A percentile compares a stretch with the other conserved stretches of the same genome.
phyloP scores from a whole-genome alignment of 129 eudicot genomes.

The Artemisia annua region DNA sequence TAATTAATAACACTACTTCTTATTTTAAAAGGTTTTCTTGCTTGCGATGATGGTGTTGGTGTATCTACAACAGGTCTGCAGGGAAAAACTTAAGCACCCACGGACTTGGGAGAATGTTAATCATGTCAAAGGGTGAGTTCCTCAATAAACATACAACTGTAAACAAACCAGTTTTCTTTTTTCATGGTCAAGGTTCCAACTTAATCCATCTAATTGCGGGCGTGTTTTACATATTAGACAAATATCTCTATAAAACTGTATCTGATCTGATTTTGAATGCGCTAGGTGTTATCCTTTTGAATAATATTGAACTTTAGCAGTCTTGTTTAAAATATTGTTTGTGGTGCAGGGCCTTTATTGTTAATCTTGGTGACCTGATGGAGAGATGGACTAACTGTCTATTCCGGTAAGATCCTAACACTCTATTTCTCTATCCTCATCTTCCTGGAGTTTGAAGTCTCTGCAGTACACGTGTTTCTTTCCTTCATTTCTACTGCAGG shows the following conservation, averaged over 20 bases:
- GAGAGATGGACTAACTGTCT: slow-evolving; percentile 82
- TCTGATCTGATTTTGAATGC: no score
- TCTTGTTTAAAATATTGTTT: slow-evolving; percentile 5
- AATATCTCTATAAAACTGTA: no score
- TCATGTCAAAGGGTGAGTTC: slow-evolving; percentile 65
- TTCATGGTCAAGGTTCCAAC: no score
- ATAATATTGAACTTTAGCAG: background rate
- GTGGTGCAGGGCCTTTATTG: slow-evolving; percentile 48
- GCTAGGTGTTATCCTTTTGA: no score
- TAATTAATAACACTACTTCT: background rate
- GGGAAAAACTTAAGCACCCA: slow-evolving; percentile 58
- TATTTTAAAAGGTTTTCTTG: no score
- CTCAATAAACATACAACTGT: background rate
- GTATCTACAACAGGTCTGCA: slow-evolving; percentile 56
- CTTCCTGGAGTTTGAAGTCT: no score
- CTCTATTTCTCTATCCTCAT: background rate
- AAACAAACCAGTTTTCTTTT: slow-evolving; percentile 2
- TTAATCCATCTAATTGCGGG: background rate
- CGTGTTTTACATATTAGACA: background rate
- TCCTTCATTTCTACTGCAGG: slow-evolving; percentile 34
- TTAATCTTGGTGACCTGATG: slow-evolving; percentile 78
- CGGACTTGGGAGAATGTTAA: slow-evolving; percentile 77
- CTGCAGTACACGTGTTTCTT: background rate
- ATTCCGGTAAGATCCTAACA: slow-evolving; percentile 43
- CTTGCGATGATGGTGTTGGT: no score